Evolutionary conservation across 2,329 filamentous ascomycete species (phyloP).

Genomic region (Ceratocystis eucalypticola): DNA sequence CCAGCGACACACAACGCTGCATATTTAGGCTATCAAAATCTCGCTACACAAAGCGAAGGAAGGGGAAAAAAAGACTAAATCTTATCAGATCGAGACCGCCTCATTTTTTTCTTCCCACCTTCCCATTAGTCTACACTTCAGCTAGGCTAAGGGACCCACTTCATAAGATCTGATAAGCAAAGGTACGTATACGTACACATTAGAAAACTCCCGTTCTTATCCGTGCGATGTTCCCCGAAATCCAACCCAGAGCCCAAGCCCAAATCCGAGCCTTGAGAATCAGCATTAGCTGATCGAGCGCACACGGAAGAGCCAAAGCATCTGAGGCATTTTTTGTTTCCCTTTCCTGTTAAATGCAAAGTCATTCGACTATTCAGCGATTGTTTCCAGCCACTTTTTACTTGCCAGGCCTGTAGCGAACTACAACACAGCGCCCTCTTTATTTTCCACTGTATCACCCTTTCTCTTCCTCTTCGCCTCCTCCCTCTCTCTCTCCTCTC

Average conservation of each 20-base stretch:
- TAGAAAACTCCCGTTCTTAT: background rate
- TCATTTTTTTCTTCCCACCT: background rate
- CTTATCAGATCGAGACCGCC: constrained; percentile 19
- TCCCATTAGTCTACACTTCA: background rate
- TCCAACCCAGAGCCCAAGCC: no score
- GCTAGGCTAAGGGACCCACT: background rate
- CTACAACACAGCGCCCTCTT: no score
- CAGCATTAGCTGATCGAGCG: no score
- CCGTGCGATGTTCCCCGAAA: background rate
- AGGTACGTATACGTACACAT: background rate
- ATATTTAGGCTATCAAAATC: background rate
- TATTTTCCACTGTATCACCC: background rate
- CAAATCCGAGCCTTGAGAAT: no score
- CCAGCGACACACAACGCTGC: no score
- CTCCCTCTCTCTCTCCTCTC: background rate
- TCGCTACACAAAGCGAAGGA: background rate
- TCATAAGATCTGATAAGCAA: constrained; percentile 15
- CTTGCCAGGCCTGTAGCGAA: no score
- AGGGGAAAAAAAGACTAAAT: background rate
- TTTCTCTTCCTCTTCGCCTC: background rate
- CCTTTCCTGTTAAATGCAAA: background rate
- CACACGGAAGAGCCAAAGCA: no score
- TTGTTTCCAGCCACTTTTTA: no score
- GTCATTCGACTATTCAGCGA: no score
- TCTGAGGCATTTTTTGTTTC: background rate